Percentiles rank a stretch among this genome's conserved stretches.
These are phyloP conservation scores for Solanum phureja DNA, from an alignment of 257 asterid genomes.

Conservation along the genomic window DNA sequence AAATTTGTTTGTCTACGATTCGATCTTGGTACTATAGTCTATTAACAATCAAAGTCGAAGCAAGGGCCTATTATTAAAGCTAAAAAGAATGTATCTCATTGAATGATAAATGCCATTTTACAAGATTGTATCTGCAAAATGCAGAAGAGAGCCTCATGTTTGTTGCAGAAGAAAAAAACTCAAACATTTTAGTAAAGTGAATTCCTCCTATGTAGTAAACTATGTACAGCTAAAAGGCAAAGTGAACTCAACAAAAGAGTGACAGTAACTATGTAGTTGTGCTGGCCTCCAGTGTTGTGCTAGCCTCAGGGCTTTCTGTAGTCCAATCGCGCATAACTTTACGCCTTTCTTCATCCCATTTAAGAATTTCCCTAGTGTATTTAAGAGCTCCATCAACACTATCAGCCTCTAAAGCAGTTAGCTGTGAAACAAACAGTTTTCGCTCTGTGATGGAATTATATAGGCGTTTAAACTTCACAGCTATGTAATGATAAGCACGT, in stretches of 20 bases:
- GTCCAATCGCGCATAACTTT: slow-evolving; percentile 33
- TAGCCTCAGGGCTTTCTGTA: slow-evolving; percentile 52
- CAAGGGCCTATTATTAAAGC: not conserved
- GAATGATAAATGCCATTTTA: not conserved
- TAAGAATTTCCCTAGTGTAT: slow-evolving; percentile 56
- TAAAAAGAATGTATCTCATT: not conserved
- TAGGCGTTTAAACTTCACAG: slow-evolving; percentile 56
- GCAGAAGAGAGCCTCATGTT: not conserved
- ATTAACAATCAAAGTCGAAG: not conserved
- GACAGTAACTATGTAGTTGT: not conserved
- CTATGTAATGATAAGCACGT: slow-evolving; percentile 72
- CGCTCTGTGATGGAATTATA: slow-evolving; percentile 34
- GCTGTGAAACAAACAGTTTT: slow-evolving; percentile 51
- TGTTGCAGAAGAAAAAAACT: not conserved
- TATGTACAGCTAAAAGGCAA: not conserved
- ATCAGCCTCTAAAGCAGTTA: slow-evolving; percentile 61
- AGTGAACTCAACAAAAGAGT: not conserved
- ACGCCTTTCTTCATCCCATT: slow-evolving; percentile 56
- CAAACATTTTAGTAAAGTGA: not conserved
- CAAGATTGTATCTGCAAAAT: not conserved
- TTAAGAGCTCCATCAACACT: slow-evolving; percentile 58
- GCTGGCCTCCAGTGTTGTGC: slow-evolving; percentile 20
- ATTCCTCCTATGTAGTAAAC: not conserved
- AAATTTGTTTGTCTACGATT: not conserved
- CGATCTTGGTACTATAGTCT: not conserved